Evolutionary conservation across 2,329 filamentous ascomycete genomes (phyloP), one percentile per base, ranked within the genome.

Genomic region (Verticillium nonalfalfae): DNA sequence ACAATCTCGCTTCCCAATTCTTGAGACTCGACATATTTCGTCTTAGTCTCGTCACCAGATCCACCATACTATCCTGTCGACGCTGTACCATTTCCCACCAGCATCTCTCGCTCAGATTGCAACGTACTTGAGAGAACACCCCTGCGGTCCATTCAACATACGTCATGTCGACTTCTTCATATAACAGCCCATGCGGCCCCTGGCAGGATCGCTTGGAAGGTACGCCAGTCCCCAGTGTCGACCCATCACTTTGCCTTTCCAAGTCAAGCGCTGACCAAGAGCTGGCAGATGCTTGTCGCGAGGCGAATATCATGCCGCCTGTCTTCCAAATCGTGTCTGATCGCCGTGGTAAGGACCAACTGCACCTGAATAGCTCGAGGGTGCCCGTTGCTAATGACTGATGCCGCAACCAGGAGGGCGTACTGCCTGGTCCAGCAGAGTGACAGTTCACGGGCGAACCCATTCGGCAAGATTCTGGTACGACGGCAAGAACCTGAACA

Each of bases 401-500:
- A 39, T 56, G 55, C 21, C 40, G 21, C 40, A 18, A n/a, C 50
- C 68, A 95, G 93, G 92, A 68, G 92, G 92, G 67, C 90, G 93
- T 69, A 97, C 93, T 62, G 93, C 93, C 62, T 97, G 93, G 93
- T 94, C 91, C 62, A 90, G 89, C 78, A 84, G 83, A 62, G 91
- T 96, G 62, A 86, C 81, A n/a, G 84, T 96, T 62, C 80, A 85
- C 68, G 88, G 87, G 60, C 77, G 82, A 58, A 81, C 78, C 56
- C 82, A 91, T 68, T 73, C 82, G n/a, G 92, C 92, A 56, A 85
- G 91, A 65, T 96, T 87, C 76, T 97, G 91, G 91, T 97, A 96
- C 76, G 93, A 96, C 74, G 92, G 92, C 64, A 87, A 91, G 72
- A 92, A 91, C 71, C 82, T 94, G 74, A 86, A 93, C 79, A 96